Evolutionary conservation across 2,329 filamentous ascomycete genomes (phyloP), one percentile per base, ranked within the genome.

Genomic region (Cytospora schulzeri): DNA sequence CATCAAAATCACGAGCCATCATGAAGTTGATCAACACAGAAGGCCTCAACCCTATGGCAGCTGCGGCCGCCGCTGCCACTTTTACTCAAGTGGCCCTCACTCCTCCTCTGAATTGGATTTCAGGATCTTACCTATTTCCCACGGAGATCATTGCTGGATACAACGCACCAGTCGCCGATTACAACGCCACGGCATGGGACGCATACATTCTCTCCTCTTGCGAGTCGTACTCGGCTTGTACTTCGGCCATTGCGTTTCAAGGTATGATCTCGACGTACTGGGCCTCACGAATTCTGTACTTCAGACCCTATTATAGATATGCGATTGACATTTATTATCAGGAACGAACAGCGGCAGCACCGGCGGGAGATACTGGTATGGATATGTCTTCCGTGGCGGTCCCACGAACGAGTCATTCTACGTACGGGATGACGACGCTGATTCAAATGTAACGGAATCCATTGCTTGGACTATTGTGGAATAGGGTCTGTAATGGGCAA

Each of bases 91-190:
- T 66, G n/a, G 33, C 41, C 14, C 54, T 66, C n/a, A 63, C 63
- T 7, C 53, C 65, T 2, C 65, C 65, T 41, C 50, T 64, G 3
- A 55, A 66, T 4, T 66, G 65, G 65, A n/a, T 66, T 35, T 57
- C 60, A 14, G 65, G 65, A 26, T 12, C 12, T 15, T 62, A 57
- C n/a, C 19, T 66, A 5, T 66, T 56, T 19, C 65, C 65, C 28
- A 29, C 62, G 5, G 57, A 64, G 51, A 52, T 64, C n/a, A 66
- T 66, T 38, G 65, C 65, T 4, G 65, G 65, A 17, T 66, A 66
- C 28, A 33, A 66, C 22, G 65, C 53, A 8, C 17, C 28, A 1
- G 35, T 64, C 24, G 24, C 38, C 24, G 65, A 66, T 26, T 66
- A 60, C 29, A 51, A 52, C n/a, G 62, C 56, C 19, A 52, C 51